Evolutionary conservation across 2,329 filamentous ascomycete genomes (phyloP), one percentile per base, ranked within the genome.

Genomic region (Aaosphaeria pasadenensis): DNA sequence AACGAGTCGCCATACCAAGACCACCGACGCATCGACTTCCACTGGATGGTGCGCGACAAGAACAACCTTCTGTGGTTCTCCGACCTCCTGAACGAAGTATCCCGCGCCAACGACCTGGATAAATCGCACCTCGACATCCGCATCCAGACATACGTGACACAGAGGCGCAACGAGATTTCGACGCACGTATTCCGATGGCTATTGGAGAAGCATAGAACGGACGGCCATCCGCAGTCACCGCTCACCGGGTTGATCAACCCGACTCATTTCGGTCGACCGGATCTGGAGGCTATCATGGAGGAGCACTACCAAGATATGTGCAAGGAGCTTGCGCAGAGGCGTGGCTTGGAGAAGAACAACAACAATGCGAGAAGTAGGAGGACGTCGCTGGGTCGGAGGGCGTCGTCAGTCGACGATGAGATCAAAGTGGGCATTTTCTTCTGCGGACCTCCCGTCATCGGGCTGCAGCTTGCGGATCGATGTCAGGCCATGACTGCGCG

Each of bases 31-130:
- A 75, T 82, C 1, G 80, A 83, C 55, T 82, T 83, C 49, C 79
- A 83, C 62, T 83, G 81, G 80, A 80, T 79, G 53, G 79, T 83
- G 1, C 77, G 79, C 24, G 79, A 83, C 42, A 73, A 74, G 47
- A 81, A 82, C 60, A 73, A 79, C 44, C 71, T 83, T 0, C 69
- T 78, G 3, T 83, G 80, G 80, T 78, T 84, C 44, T 80, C 79
- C 0, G 75, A 80, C 53, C 73, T 83, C 0, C 71, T 83, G 5
- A 83, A 82, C 55, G 63, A 66, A 48, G 63, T 67, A 3, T 57
- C 64, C 6, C 69, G 70, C 5, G 64, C 67, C 6, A 66, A 75
- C 17, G 67, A 73, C 41, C 54, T 54, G 5, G 55, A 65, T 30
- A 48, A 44, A 33, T 59, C 60, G 4, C 54, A 64, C 30, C 73